A percentile compares a stretch with the other conserved stretches of the same genome.
phyloP scores from a whole-genome alignment of 768 basidiomycete species.

The Lactarius tabidus region DNA sequence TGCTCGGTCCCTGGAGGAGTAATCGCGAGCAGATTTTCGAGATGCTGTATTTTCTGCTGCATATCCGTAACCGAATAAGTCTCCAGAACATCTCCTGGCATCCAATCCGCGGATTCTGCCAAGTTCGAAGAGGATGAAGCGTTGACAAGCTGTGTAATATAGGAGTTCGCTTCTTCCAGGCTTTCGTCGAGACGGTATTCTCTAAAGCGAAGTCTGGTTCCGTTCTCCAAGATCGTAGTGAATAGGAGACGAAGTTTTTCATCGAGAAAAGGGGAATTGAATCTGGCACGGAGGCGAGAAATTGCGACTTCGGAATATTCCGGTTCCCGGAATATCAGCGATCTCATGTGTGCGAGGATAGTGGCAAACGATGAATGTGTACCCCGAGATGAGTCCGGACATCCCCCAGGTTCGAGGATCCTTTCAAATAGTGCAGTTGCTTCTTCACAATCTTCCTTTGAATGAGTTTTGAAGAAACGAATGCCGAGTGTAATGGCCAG shows the following conservation, averaged over 20 bases:
- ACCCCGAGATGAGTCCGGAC: neutral
- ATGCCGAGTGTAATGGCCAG: neutral
- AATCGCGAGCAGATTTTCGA: neutral
- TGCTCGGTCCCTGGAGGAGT: neutral
- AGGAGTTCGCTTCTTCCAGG: neutral
- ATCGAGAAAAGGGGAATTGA: neutral
- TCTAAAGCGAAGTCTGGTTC: neutral
- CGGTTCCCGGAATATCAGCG: no score
- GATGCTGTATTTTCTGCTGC: constrained; percentile 1
- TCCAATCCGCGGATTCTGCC: neutral
- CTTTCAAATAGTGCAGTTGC: neutral
- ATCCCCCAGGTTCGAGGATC: neutral
- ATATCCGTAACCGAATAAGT: neutral
- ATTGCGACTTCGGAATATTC: constrained; percentile 11
- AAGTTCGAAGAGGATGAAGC: neutral
- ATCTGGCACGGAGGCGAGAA: neutral
- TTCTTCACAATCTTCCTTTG: neutral
- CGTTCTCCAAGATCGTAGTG: neutral
- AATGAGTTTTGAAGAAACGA: neutral
- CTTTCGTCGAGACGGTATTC: neutral
- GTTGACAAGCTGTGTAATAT: neutral
- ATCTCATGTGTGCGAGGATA: neutral
- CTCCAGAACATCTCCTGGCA: neutral
- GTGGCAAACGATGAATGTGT: neutral
- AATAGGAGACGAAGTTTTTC: neutral